phyloP scores from a whole-genome alignment of 768 basidiomycete species.

The Termitomyces sp. region DNA sequence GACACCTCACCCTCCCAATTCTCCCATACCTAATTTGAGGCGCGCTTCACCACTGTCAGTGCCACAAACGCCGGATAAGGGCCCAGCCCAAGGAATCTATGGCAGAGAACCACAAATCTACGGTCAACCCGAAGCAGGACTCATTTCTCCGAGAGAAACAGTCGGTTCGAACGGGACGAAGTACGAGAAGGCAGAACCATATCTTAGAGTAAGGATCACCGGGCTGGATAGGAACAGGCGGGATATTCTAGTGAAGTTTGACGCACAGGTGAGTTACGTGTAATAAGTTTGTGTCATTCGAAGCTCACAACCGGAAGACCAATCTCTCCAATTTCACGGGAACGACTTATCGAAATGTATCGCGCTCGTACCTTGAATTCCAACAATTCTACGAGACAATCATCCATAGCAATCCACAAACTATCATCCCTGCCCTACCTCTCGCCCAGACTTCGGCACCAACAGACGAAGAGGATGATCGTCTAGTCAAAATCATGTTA shows the following conservation, averaged over 20 bases:
- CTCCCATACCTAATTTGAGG: constrained; percentile 70
- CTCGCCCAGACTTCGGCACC: constrained; percentile 96
- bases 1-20: constrained; percentile 70
- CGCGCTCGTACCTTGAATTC: constrained; percentile 93
- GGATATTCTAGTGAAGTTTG: constrained; percentile 91
- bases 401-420: constrained; percentile 89
- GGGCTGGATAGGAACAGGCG: constrained; percentile 92
- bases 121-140: constrained; percentile 79
- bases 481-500: constrained; percentile 90
- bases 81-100: constrained; percentile 57
- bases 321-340: constrained; percentile 92
- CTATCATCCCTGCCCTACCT: constrained; percentile 93
- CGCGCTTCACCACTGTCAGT: constrained; percentile 51
- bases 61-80: constrained; percentile 50
- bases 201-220: constrained; percentile 86
- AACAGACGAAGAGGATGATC: constrained; percentile 97
- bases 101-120: constrained; percentile 86
- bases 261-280: constrained; percentile 75
- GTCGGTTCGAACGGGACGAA: constrained; percentile 65
- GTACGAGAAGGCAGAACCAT: constrained; percentile 78
- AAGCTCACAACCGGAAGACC: constrained; percentile 52
- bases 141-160: constrained; percentile 73
- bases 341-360: constrained; percentile 88
- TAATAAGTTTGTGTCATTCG: not conserved
- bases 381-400: constrained; percentile 91